A percentile compares a stretch with the other conserved stretches of the same genome.
Conservation (phyloP, 352 stramenopile species). For the Pilasporangium apinafurcum region DNA sequence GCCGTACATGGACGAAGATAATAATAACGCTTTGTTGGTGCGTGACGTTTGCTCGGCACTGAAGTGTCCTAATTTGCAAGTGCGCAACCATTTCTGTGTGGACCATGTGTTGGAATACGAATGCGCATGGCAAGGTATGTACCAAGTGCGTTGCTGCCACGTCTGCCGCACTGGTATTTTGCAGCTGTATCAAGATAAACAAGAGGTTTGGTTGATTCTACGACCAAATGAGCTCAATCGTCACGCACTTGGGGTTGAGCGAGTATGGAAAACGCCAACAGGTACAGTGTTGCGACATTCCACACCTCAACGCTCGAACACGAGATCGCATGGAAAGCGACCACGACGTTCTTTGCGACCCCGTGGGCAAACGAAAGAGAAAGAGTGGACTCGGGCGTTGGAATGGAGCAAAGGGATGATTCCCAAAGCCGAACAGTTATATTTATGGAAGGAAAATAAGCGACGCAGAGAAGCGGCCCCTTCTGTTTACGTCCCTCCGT, state of each 20-base stretch:
- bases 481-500: too few species aligned
- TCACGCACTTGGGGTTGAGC: slow-evolving; percentile 23
- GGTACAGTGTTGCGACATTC: too few species aligned
- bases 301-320: too few species aligned
- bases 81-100: slow-evolving; percentile 45
- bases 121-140: slow-evolving; percentile 32
- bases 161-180: slow-evolving; percentile 41
- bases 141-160: slow-evolving; percentile 37
- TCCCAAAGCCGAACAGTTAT: slow-evolving; percentile 26
- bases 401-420: slow-evolving; percentile 71
- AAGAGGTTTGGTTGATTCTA: slow-evolving; percentile 62
- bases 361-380: slow-evolving; percentile 25
- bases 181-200: slow-evolving; percentile 31
- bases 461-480: slow-evolving; percentile 13
- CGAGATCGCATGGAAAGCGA: background rate
- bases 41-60: slow-evolving; percentile 52
- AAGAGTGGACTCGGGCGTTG: slow-evolving; percentile 39
- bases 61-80: slow-evolving; percentile 39
- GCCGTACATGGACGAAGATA: slow-evolving; percentile 15
- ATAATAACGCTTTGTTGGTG: slow-evolving; percentile 32
- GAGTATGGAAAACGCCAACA: background rate
- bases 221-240: slow-evolving; percentile 9
- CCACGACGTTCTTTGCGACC: slow-evolving; percentile 3
- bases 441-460: slow-evolving; percentile 59
- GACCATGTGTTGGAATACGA: slow-evolving; percentile 45